Conservation (phyloP, 352 stramenopile species). For the Plasmopara halstedii region DNA sequence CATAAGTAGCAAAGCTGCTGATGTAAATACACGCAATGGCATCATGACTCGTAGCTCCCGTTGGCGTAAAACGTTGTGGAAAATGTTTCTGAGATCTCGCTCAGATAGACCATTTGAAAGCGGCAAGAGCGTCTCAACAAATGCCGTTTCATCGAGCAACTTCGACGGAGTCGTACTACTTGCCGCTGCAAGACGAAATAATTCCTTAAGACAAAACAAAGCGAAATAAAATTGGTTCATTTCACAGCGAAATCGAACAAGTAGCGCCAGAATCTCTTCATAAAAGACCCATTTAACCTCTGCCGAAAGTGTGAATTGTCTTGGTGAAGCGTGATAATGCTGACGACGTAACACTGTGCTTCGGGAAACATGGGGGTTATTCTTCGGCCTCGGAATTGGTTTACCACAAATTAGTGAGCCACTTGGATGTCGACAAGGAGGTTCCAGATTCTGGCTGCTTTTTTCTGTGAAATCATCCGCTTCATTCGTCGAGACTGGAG, state of each 20-base stretch:
- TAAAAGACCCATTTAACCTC: conserved; percentile 44
- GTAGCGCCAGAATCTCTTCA: conserved; percentile 43
- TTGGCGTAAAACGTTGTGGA: conserved; percentile 59
- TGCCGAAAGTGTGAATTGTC: background rate
- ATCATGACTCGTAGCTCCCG: conserved; percentile 41
- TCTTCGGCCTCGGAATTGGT: conserved; percentile 32
- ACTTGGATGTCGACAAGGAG: conserved; percentile 9
- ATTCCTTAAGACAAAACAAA: conserved; percentile 42
- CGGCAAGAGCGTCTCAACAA: conserved; percentile 35
- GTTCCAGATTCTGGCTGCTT: background rate
- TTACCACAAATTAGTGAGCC: conserved; percentile 10
- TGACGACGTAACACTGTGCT: conserved; percentile 39
- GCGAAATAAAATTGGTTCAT: conserved; percentile 68
- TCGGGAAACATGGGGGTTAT: conserved; percentile 37
- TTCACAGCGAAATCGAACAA: conserved; percentile 50
- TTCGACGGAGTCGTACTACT: conserved; percentile 3
- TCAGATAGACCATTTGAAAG: conserved; percentile 40
- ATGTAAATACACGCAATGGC: conserved; percentile 56
- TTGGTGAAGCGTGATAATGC: conserved; percentile 1
- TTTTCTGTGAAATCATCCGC: background rate
- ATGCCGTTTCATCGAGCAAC: conserved; percentile 38
- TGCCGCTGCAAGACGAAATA: conserved; percentile 30
- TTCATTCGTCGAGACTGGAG: conserved; percentile 1
- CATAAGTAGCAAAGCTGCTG: conserved; percentile 50
- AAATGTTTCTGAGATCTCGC: conserved; percentile 56